Base-by-base conservation (phyloP, 1,284 basidiomycete genomes). In the Moesziomyces sp. region DNA sequence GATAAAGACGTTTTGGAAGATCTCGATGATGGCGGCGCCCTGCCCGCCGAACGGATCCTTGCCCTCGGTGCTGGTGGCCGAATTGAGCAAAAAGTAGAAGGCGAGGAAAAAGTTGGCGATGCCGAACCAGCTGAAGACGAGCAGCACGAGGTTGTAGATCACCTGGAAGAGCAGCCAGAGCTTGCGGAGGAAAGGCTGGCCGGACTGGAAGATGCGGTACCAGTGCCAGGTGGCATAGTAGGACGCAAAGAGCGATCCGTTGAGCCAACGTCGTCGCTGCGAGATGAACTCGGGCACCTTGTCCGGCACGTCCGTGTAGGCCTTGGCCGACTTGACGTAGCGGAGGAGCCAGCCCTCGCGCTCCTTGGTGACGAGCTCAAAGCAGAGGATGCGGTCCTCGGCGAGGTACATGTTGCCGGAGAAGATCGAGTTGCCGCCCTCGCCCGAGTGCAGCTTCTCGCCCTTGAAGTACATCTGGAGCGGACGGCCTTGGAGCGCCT, bases 381-480 rank as follows among this genome's bases (percentile, higher is more conserved):
- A 83, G 57, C 81, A 75, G 24, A 83, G 65, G 50, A 83, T 82
- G 19, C 80, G 81, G 44, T 83, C 81, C 46, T 82, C 80, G 34
- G 80, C 80, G 14, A 81, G 77, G 53, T 79, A 83, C 81, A 83
- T 83, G 68, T 83, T 83, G 47, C 66, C 67, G 23, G 76, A 74
- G 40, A 83, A 83, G 53, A 82, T 79, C 63, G 78, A 79, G 35
- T 59, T 68, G 54, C 80, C 72, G 23, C 67, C 63, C 23, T 63
- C 67, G 21, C 58, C 73, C 45, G 72, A 59, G 58, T 78, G 59
- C 74, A 76, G 90, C 94, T 90, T 84, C 90, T 94, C 87, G 35
- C 95, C 94, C 40, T 94, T 86, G 87, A 98, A 98, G 86, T 97
- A 98, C 84, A 94, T 93, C 76, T 93, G 91, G 70, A 98, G 81